A percentile compares a stretch with the other conserved stretches of the same genome.
Evolutionary conservation across 495 filamentous ascomycete genomes (phyloP).

Genomic region (Cryomyces antarcticus): DNA sequence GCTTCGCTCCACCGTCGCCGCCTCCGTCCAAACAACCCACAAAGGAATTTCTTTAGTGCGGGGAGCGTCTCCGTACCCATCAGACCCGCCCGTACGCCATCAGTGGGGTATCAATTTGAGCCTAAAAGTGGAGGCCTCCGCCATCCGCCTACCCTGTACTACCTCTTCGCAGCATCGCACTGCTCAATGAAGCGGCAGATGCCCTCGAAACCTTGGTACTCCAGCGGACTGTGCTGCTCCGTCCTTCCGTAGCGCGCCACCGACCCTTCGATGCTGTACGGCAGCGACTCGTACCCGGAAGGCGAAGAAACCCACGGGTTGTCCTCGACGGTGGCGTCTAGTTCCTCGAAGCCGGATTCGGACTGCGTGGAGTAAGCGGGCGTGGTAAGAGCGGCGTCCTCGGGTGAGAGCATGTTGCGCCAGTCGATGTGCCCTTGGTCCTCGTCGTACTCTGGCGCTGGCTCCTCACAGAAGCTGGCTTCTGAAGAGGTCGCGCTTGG

Average conservation of each 20-base stretch:
- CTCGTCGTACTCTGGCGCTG: conserved; percentile 3
- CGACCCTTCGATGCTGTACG: conserved; percentile 16
- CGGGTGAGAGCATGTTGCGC: conserved; percentile 35
- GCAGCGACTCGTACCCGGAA: conserved; percentile 32
- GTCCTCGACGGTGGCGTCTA: conserved; percentile 20
- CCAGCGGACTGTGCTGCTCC: conserved; percentile 27
- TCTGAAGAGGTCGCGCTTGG: conserved; percentile 28
- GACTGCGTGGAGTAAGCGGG: conserved; percentile 15
- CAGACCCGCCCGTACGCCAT: too few species aligned
- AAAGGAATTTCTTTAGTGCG: too few species aligned
- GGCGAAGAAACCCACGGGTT: conserved; percentile 28
- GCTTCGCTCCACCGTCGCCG: too few species aligned
- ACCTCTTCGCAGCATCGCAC: conserved; percentile 42
- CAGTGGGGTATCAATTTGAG: too few species aligned
- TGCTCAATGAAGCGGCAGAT: conserved; percentile 77
- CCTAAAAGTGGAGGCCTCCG: too few species aligned
- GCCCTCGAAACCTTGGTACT: conserved; percentile 66
- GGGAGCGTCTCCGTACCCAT: too few species aligned
- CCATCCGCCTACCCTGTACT: too few species aligned
- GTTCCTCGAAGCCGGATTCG: conserved; percentile 24
- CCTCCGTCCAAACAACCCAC: too few species aligned
- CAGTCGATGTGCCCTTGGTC: conserved; percentile 23
- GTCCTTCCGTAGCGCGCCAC: conserved; percentile 9
- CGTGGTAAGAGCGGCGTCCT: conserved; percentile 1
- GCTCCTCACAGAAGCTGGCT: conserved; percentile 14